Evolutionary conservation across 1,284 basidiomycete genomes (phyloP).

Genomic region (Tranzscheliella williamsii): DNA sequence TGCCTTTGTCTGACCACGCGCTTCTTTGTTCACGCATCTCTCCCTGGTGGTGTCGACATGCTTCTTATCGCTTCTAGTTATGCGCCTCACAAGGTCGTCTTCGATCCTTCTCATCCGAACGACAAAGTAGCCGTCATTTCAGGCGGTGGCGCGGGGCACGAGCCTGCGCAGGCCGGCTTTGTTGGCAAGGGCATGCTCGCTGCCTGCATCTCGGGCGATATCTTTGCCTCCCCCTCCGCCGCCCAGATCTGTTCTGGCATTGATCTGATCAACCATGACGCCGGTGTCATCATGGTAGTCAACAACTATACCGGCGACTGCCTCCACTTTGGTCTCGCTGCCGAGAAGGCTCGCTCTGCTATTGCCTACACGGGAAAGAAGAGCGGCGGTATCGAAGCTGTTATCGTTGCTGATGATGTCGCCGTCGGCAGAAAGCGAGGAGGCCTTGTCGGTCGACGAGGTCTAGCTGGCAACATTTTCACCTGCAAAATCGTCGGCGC

Average conservation of each 20-base stretch:
- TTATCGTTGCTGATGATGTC: constrained; percentile 65
- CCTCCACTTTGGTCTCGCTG: constrained; percentile 64
- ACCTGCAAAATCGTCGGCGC: constrained; percentile 59
- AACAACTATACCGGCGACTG: constrained; percentile 65
- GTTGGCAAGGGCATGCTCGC: constrained; percentile 63
- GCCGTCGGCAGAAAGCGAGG: constrained; percentile 63
- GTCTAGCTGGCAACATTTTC: constrained; percentile 63
- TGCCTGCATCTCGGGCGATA: constrained; percentile 64
- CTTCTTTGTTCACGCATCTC: too few relatives aligned
- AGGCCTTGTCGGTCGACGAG: constrained; percentile 64
- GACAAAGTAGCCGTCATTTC: constrained; percentile 63
- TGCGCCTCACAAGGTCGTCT: constrained; percentile 58
- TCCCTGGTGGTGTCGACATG: too few relatives aligned
- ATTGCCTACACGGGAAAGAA: constrained; percentile 48
- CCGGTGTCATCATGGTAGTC: constrained; percentile 60
- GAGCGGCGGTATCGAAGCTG: constrained; percentile 63
- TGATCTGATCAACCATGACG: constrained; percentile 63
- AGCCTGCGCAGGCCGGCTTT: constrained; percentile 62
- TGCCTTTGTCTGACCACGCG: too few relatives aligned
- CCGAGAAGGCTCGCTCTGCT: constrained; percentile 58
- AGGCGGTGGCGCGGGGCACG: constrained; percentile 64
- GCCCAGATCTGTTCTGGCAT: constrained; percentile 63
- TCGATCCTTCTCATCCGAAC: constrained; percentile 55
- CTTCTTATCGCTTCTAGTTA: too few relatives aligned
- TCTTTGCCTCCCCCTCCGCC: constrained; percentile 65